Evolutionary conservation across 2,329 filamentous ascomycete genomes (phyloP).

Genomic region (Aspergillus sp.): DNA sequence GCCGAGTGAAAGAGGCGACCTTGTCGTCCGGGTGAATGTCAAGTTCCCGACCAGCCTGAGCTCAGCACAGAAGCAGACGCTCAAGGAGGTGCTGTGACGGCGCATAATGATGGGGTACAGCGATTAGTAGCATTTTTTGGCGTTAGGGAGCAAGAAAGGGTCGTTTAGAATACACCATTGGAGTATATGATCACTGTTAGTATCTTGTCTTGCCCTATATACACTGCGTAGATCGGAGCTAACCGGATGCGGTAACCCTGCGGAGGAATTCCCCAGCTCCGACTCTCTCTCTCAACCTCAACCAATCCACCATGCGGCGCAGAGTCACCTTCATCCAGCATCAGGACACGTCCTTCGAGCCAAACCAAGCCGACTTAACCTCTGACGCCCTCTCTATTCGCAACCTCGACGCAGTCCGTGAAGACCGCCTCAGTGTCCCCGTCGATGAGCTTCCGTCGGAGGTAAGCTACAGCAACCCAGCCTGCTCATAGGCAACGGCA

Average conservation of each 20-base stretch:
- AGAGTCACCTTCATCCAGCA: constrained; percentile 66
- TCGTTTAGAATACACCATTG: too few relatives aligned
- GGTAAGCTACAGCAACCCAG: constrained; percentile 26
- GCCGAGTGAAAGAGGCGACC: constrained; percentile 71
- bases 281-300: neutral
- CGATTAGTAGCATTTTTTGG: constrained; percentile 2
- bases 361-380: constrained; percentile 51
- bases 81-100: constrained; percentile 64
- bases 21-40: constrained; percentile 83
- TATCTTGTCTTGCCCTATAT: constrained; percentile 4
- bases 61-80: constrained; percentile 63
- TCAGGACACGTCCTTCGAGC: constrained; percentile 55
- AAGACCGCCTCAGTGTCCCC: constrained; percentile 68
- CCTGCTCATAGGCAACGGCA: neutral
- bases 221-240: constrained; percentile 2
- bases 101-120: constrained; percentile 2
- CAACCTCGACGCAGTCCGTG: constrained; percentile 58
- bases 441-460: constrained; percentile 64
- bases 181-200: constrained; percentile 2
- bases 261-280: constrained; percentile 1
- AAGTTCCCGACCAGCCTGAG: constrained; percentile 79
- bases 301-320: constrained; percentile 24
- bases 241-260: constrained; percentile 1
- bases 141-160: constrained; percentile 13
- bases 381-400: constrained; percentile 47